Percentiles rank a stretch among this genome's conserved stretches.
These are phyloP conservation scores for Homolaphlyctis polyrhiza DNA, from an alignment of 371 early-diverging fungal genomes.

Conservation along the genomic window DNA sequence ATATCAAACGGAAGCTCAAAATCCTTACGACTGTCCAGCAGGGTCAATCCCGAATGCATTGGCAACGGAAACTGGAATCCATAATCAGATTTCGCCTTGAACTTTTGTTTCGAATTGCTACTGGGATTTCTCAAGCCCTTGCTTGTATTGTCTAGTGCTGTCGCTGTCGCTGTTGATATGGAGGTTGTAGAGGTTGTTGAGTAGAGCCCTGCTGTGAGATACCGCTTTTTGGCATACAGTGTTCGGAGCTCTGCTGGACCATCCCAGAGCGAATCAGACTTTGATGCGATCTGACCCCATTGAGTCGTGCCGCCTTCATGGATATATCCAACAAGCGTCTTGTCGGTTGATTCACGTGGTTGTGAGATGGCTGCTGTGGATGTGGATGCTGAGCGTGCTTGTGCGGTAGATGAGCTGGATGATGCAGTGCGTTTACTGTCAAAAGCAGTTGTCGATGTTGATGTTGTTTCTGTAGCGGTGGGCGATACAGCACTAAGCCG, in stretches of 20 bases:
- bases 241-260: constrained; percentile 14
- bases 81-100: background rate
- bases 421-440: no score
- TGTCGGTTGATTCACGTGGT: no score
- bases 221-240: constrained; percentile 26
- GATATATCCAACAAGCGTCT: no score
- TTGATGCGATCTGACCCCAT: constrained; percentile 8
- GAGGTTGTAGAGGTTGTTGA: background rate
- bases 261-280: constrained; percentile 18
- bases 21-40: constrained; percentile 22
- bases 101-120: background rate
- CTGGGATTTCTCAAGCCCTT: background rate
- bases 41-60: constrained; percentile 17
- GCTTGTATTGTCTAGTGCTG: no score
- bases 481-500: no score
- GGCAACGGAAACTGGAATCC: constrained; percentile 25
- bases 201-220: constrained; percentile 29
- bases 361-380: no score
- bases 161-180: background rate
- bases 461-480: no score
- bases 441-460: no score
- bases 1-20: constrained; percentile 41
- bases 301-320: background rate
- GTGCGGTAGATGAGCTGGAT: no score
- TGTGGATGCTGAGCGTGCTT: no score